A percentile compares a stretch with the other conserved stretches of the same genome.
Conservation (phyloP, 2,329 filamentous ascomycete species). For the Neoscytalidium dimidiatum region DNA sequence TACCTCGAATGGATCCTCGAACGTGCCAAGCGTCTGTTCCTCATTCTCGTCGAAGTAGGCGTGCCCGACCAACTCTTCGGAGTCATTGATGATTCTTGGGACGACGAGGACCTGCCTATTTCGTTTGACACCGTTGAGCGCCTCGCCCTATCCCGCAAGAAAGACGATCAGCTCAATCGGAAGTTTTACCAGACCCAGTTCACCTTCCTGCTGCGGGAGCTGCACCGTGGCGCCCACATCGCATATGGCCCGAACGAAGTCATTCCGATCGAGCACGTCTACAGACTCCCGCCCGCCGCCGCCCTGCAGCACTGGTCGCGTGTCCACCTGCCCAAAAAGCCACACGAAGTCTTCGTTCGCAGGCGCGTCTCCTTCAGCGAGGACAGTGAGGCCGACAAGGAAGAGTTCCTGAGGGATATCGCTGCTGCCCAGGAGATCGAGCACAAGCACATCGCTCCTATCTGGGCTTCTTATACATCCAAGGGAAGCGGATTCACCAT, state of each 20-base stretch:
- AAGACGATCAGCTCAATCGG: constrained; percentile 64
- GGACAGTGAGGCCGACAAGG: constrained; percentile 34
- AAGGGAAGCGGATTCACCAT: constrained; percentile 66
- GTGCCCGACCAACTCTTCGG: constrained; percentile 74
- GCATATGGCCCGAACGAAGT: constrained; percentile 68
- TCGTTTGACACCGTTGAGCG: constrained; percentile 65
- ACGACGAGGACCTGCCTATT: constrained; percentile 73
- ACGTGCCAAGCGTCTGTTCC: constrained; percentile 69
- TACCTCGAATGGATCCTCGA: constrained; percentile 78
- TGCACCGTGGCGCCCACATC: constrained; percentile 62
- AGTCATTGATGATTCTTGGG: constrained; percentile 74
- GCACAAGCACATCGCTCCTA: constrained; percentile 70
- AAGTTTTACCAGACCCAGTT: constrained; percentile 73
- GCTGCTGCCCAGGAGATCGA: constrained; percentile 59
- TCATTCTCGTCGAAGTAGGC: constrained; percentile 70
- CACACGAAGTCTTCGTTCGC: constrained; percentile 59
- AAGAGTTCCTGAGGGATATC: constrained; percentile 63
- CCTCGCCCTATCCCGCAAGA: constrained; percentile 60
- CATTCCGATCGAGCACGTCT: constrained; percentile 68
- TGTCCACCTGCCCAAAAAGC: constrained; percentile 65
- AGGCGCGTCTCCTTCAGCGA: constrained; percentile 57
- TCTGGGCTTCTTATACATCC: constrained; percentile 71
- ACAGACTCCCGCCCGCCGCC: constrained; percentile 56
- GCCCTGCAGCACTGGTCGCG: constrained; percentile 55
- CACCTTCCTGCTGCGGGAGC: constrained; percentile 65